Evolutionary conservation across 179 eudicot species (phyloP).

Genomic region (Beta macrorhiza): DNA sequence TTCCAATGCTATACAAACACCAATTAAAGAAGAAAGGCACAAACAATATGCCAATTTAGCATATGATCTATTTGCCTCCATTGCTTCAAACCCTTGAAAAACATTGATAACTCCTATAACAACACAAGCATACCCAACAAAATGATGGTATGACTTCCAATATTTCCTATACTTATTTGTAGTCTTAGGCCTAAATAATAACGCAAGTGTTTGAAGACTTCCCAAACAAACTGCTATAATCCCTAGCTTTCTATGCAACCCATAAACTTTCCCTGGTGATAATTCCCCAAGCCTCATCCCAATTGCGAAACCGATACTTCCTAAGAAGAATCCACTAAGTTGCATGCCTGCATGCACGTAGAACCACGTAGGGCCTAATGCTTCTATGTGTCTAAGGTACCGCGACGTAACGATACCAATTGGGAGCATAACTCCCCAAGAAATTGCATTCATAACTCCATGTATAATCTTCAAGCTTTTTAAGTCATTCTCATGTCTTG

Average conservation of each 20-base stretch:
- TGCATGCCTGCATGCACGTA: conserved; percentile 80
- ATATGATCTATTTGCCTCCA: conserved; percentile 62
- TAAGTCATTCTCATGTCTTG: conserved; percentile 31
- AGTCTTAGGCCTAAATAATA: conserved; percentile 81
- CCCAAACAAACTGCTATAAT: conserved; percentile 64
- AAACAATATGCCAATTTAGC: conserved; percentile 70
- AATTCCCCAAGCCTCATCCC: conserved; percentile 72
- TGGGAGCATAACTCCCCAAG: conserved; percentile 87
- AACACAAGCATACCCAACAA: conserved; percentile 89
- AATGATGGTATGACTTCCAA: conserved; percentile 97
- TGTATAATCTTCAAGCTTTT: conserved; percentile 56
- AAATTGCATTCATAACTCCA: conserved; percentile 61
- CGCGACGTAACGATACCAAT: conserved; percentile 65
- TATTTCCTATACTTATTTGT: conserved; percentile 78
- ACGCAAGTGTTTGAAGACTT: conserved; percentile 70
- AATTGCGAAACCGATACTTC: conserved; percentile 71
- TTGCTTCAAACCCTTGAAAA: conserved; percentile 82
- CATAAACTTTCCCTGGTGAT: conserved; percentile 73
- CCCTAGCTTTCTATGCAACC: conserved; percentile 70
- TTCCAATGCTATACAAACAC: conserved; percentile 75
- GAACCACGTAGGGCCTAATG: conserved; percentile 82
- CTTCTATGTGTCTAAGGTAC: conserved; percentile 65
- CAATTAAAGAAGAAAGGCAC: conserved; percentile 67
- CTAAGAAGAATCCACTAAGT: conserved; percentile 56
- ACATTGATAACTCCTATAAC: conserved; percentile 81